Evolutionary conservation across 2,329 filamentous ascomycete genomes (phyloP).

Genomic region (Exutisphaerella laricina): DNA sequence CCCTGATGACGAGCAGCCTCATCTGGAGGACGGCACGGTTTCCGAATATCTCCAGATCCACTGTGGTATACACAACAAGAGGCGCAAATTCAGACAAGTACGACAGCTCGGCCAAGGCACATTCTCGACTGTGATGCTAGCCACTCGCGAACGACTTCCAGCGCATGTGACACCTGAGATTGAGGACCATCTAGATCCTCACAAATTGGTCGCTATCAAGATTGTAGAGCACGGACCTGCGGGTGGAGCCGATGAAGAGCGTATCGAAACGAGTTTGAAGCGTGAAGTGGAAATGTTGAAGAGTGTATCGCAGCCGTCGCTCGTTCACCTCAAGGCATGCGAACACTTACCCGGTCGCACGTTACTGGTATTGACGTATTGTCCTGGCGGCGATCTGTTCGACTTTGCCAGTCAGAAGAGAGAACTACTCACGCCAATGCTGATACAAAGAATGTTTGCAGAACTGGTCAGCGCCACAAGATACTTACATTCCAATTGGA

Average conservation of each 20-base stretch:
- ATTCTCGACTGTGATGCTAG: constrained; percentile 89
- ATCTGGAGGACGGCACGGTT: constrained; percentile 34
- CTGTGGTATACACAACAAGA: constrained; percentile 60
- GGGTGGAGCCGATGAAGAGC: constrained; percentile 86
- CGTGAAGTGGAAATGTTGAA: constrained; percentile 93
- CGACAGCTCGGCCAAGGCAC: constrained; percentile 84
- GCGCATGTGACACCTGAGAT: constrained; percentile 36
- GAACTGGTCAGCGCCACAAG: constrained; percentile 79
- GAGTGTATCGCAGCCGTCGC: constrained; percentile 76
- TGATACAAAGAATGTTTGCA: constrained; percentile 81
- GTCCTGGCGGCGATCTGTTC: constrained; percentile 89
- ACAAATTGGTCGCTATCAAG: constrained; percentile 87
- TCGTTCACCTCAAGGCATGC: constrained; percentile 89
- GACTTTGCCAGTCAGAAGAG: constrained; percentile 75
- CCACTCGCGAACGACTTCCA: constrained; percentile 64
- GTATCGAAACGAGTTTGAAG: constrained; percentile 88
- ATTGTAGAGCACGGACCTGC: constrained; percentile 92
- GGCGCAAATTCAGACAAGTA: constrained; percentile 73
- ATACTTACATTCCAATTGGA: constrained; percentile 77
- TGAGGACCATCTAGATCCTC: constrained; percentile 55
- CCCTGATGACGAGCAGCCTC: constrained; percentile 37
- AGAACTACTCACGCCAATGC: constrained; percentile 58
- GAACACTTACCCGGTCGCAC: constrained; percentile 77
- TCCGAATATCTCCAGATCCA: constrained; percentile 43
- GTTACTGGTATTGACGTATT: constrained; percentile 83